Conservation (phyloP, 2,329 filamentous ascomycete genomes). For the Sarocladium brachiariae region DNA sequence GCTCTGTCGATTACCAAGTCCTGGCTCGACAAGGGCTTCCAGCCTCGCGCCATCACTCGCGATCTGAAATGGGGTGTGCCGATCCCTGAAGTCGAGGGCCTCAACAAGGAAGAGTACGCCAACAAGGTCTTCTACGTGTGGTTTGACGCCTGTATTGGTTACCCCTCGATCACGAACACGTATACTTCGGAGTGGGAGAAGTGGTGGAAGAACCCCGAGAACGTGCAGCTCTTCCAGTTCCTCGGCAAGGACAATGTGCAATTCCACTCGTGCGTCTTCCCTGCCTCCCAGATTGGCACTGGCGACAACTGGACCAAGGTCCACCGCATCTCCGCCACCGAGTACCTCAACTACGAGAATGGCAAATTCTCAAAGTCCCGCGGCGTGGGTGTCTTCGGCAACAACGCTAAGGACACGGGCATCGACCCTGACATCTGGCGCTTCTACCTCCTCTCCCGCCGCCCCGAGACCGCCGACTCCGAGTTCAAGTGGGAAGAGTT, state of each 20-base stretch:
- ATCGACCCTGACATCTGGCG: constrained; percentile 85
- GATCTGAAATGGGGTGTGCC: constrained; percentile 84
- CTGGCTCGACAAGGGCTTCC: constrained; percentile 78
- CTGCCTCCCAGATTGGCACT: constrained; percentile 77
- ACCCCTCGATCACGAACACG: constrained; percentile 88
- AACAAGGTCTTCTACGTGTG: constrained; percentile 81
- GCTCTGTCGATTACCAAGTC: constrained; percentile 69
- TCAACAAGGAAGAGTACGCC: constrained; percentile 48
- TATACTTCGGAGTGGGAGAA: constrained; percentile 87
- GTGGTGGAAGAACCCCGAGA: constrained; percentile 88
- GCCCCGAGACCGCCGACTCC: constrained; percentile 79
- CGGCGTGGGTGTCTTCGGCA: constrained; percentile 85
- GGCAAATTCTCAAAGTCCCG: constrained; percentile 92
- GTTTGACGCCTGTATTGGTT: constrained; percentile 91
- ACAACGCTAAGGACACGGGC: constrained; percentile 80
- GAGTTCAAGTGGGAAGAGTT: constrained; percentile 88
- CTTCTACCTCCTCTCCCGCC: constrained; percentile 80
- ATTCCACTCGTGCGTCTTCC: constrained; percentile 81
- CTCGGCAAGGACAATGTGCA: constrained; percentile 72
- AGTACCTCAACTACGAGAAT: constrained; percentile 78
- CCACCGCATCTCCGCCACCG: constrained; percentile 80
- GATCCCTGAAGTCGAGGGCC: constrained; percentile 40
- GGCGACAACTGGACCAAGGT: constrained; percentile 83
- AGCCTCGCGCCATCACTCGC: constrained; percentile 81
- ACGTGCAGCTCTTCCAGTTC: constrained; percentile 88